Conservation (phyloP, 176 grass and related monocot genomes). For the Rhynchospora pubera region DNA sequence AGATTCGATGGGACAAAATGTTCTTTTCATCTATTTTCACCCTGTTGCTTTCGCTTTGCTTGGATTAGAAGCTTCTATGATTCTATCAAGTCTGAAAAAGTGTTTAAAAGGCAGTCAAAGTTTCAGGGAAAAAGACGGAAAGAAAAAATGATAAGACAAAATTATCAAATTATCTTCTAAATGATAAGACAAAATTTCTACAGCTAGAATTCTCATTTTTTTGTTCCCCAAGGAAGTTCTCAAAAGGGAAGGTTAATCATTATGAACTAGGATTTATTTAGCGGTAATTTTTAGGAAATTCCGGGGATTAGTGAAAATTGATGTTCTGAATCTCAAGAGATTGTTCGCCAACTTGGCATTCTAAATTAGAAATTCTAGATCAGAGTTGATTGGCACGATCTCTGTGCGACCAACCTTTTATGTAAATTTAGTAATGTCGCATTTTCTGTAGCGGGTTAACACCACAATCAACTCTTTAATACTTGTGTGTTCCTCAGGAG, state of each 20-base stretch:
- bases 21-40: slow-evolving; percentile 19
- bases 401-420: neutral
- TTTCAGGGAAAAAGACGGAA: neutral
- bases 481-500: neutral
- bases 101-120: slow-evolving; percentile 11
- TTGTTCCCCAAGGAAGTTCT: neutral
- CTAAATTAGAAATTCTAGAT: slow-evolving; percentile 12
- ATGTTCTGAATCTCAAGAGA: slow-evolving; percentile 10
- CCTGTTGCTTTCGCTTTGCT: slow-evolving; percentile 42
- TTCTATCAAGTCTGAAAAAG: slow-evolving; percentile 20
- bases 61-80: slow-evolving; percentile 29
- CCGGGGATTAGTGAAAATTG: slow-evolving; percentile 4
- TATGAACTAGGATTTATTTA: neutral
- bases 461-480: neutral
- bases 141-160: neutral
- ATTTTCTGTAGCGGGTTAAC: neutral
- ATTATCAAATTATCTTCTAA: neutral
- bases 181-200: neutral
- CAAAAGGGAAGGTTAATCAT: neutral
- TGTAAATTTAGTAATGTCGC: neutral
- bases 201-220: neutral
- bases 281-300: slow-evolving; percentile 11
- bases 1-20: slow-evolving; percentile 25
- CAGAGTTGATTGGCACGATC: neutral
- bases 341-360: slow-evolving; percentile 19